Evolutionary conservation across 257 asterid species (phyloP), one percentile per base, ranked within the genome.

Genomic region (Gentiana macrophylla): DNA sequence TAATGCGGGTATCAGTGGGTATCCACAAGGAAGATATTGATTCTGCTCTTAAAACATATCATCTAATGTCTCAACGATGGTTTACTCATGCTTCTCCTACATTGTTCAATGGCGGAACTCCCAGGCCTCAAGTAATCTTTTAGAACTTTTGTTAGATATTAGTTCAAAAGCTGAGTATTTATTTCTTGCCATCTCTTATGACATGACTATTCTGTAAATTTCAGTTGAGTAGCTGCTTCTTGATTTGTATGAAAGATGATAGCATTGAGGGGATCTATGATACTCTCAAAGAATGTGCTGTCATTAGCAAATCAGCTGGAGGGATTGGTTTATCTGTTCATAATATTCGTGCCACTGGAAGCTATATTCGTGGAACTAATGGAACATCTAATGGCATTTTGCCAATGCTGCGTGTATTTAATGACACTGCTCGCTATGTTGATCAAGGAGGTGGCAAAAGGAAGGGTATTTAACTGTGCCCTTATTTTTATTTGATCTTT

Each of bases 401-500:
- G 59, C 99, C 99, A 5, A 83, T 92, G 97, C 84, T 92, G 47
- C 77, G 97, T 37, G 97, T 92, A 61, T 88, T 88, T 72, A 88
- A 92, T 74, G 97, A 85, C 66, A 15, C 24, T 15, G 97, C 97
- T 67, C 82, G 97, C 10, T 85, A 88, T 72, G 97, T 92, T 62
- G 99, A 88, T 60, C 95, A 88, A 64, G 99, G 99, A 3, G 95
- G 97, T 65, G 99, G 99, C 79, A 92, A 87, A 75, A 81, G 99
- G 70, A 92, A 92, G 70, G 98, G 99, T 88, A 38, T 33, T 73
- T 49, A 24, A 37, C 49, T 33, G 5, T 41, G 9, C 46, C 46
- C 8, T 32, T 32, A 56, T 13, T 32, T 32, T 36, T 60, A 37
- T 49, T 37, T 38, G 49, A 15, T 15, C 24, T 15, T 35, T 43